Base-by-base conservation (phyloP, 306 rosid genomes). In the Cucurbita pepo region DNA sequence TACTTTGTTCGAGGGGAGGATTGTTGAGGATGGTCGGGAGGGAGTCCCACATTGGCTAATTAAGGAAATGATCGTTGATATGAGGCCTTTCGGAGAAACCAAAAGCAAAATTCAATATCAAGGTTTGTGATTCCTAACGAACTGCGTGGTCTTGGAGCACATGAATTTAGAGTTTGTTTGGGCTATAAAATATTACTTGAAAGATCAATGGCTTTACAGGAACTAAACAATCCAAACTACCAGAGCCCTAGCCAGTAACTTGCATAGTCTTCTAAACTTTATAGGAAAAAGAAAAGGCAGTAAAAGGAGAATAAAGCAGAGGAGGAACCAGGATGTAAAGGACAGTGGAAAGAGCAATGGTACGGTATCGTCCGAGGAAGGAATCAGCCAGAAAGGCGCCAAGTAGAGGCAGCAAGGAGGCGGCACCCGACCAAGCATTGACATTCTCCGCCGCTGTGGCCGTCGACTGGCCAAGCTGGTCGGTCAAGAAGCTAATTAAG, bases 321-420 rank as follows among this genome's bases (percentile, higher is more conserved):
- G 18, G 44, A 73, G 65, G 51, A 16, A 84, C 88, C 83, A 84
- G 16, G 56, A 84, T 25, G 77, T 84, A 84, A 69, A 81, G 72
- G n/a, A 70, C 70, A 38, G 88, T 63, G 10, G 88, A 69, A 19
- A 73, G 0, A 30, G 66, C 44, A 8, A 84, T 76, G 6, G 85
- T 78, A 5, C 87, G 81, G 74, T 76, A 84, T 45, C 83, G 85
- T 7, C 87, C 87, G 4, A 83, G 58, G 67, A 76, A 83, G 9
- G 85, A 72, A 47, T 84, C 85, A 36, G 85, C 87, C 5, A 84
- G 76, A 22, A 81, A 59, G 18, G 85, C 87, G 0, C 85, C 87
- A 47, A 84, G 18, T 5, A 84, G 56, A 62, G 85, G 85, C 15
- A 84, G 65, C 75, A 84, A 25, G 64, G 76, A 48, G 52, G 83